Base-by-base conservation (phyloP, 768 basidiomycete species). In the Cubamyces sp. region DNA sequence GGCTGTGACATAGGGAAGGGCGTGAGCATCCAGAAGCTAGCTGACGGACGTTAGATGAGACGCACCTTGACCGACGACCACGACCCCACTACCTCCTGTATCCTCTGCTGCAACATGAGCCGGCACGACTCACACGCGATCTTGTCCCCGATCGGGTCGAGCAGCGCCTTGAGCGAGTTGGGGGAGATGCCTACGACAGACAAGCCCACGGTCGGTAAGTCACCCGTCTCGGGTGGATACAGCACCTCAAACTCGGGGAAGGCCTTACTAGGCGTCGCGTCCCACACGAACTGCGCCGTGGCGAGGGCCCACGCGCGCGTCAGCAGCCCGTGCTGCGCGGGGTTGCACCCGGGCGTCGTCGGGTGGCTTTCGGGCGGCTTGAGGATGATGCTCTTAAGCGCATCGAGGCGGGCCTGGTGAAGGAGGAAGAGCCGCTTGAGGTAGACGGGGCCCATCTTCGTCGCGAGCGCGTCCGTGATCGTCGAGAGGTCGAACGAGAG, bases 1-100 rank as follows among this genome's bases (percentile, higher is more conserved):
- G 46, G 53, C 60, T 52, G 40, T 5, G 39, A 19, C 18, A 34
- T 3, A 4, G 21, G 5, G 21, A 42, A 25, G 8, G 19, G 26
- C 5, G 26, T 48, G 19, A 50, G 21, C n/a, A 8, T 34, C 34
- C 11, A 5, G 1, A 23, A 9, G n/a, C 23, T 12, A 3, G 18
- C 26, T 11, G 34, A 45, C 2, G 14, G 12, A 15, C 0, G 11
- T 23, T 16, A 6, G 8, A 11, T 34, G 34, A 41, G 34, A 54
- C 62, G 39, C 51, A 88, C 90, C 79, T 89, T 91, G 51, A 92
- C 87, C 26, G 82, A 76, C 12, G 90, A 87, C 90, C 90, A 92
- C 67, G 89, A 86, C 34, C 83, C 71, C 28, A 89, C 75, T 49
- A 91, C 78, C 41, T 80, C 80, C 70, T 84, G 84, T 37, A 91